Percentiles rank a stretch among this genome's conserved stretches.
phyloP scores from a whole-genome alignment of 495 filamentous ascomycete genomes.

The Podospora pseudopauciseta region DNA sequence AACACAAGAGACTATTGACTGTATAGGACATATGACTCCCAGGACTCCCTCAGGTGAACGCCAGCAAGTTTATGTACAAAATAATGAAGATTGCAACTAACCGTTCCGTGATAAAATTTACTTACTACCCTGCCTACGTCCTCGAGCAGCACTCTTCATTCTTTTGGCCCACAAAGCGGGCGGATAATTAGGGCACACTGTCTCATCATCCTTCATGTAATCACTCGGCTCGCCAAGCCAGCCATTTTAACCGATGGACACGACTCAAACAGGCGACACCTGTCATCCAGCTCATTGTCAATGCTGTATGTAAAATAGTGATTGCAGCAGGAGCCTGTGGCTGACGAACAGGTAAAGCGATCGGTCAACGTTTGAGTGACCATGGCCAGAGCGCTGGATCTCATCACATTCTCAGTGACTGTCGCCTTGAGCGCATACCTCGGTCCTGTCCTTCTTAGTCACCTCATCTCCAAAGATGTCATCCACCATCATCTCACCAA shows the following conservation, averaged over 20 bases:
- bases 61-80: too few species aligned
- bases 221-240: neutral
- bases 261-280: neutral
- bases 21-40: too few species aligned
- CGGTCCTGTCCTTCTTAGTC: conserved; percentile 7
- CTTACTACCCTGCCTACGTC: too few species aligned
- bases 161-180: too few species aligned
- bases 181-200: too few species aligned
- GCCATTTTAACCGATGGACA: neutral
- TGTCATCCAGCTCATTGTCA: neutral
- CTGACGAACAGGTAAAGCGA: neutral
- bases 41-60: too few species aligned
- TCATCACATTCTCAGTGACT: conserved; percentile 6
- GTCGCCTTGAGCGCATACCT: conserved; percentile 17
- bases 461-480: neutral
- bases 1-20: too few species aligned
- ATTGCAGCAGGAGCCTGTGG: neutral
- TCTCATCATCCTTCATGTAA: too few species aligned
- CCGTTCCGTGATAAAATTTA: too few species aligned
- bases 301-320: neutral
- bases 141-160: too few species aligned
- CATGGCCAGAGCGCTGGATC: conserved; percentile 2
- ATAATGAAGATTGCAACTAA: too few species aligned
- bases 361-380: neutral
- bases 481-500: neutral